Evolutionary conservation across 2,329 filamentous ascomycete species (phyloP), one percentile per base, ranked within the genome.

Genomic region (Pseudogymnoascus sp.): DNA sequence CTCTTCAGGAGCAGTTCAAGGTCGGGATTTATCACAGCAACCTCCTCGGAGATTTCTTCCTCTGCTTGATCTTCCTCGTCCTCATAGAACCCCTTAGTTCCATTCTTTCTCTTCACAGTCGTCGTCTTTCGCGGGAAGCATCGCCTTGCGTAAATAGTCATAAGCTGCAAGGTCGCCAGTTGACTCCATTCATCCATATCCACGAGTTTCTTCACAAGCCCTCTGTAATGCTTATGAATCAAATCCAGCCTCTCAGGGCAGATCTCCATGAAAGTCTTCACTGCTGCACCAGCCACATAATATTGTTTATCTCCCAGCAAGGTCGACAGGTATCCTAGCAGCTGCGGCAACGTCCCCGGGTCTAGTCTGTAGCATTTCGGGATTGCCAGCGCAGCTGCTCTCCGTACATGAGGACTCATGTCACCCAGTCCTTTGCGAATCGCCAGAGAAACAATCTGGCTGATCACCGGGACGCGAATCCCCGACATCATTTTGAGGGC

Each of bases 141-240:
- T 72, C 85, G 89, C 63, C 95, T 85, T 1, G 90, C 86, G 74
- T 99, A 99, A 21, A 86, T 79, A 1, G 89, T 88, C 85, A 97
- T 87, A 67, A 99, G 79, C 40, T 86, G 84, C 69, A 99, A 73
- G 2, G 90, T 90, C 1, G 91, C 89, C 62, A 97, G 76, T 76
- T 99, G 95, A 45, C 92, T 90, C 95, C 95, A 99, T 77, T 99
- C 95, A 72, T 99, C 95, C 95, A 99, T 99, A 73, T 99, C 95
- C 23, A 97, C 91, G 62, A 97, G 78, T 79, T 97, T 96, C 74
- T 86, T 90, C 67, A 96, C 87, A 67, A 99, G 78, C 37, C 84
- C 81, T 61, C 91, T 86, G 76, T 97, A 99, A 73, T 96, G 89
- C 68, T 89, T 87, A 75, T 99, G 95, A 69, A 99, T 86, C 65